Evolutionary conservation across 1,139 yeast genomes (phyloP).

Genomic region (Pichia kudriavzevii): DNA sequence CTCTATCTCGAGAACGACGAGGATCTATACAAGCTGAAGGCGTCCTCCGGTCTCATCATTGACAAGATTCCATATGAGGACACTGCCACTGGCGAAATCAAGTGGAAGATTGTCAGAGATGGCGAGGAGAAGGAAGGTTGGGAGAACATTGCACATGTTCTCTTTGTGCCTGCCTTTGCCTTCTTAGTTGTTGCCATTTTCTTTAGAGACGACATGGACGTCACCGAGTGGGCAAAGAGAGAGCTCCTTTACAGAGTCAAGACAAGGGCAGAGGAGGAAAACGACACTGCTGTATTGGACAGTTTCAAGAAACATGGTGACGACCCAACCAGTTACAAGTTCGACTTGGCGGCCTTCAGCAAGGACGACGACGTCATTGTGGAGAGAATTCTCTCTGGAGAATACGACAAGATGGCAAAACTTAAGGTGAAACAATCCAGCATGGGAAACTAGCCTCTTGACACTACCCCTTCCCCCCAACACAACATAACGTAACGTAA

Average conservation of each 20-base stretch:
- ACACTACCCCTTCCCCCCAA: too few relatives aligned
- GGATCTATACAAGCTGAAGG: slow-evolving; percentile 57
- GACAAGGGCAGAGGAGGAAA: slow-evolving; percentile 55
- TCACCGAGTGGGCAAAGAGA: slow-evolving; percentile 73
- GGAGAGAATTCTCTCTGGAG: slow-evolving; percentile 78
- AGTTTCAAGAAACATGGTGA: slow-evolving; percentile 35
- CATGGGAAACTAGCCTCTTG: slow-evolving; percentile 5
- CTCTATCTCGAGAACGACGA: slow-evolving; percentile 57
- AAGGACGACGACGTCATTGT: slow-evolving; percentile 74
- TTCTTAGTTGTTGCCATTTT: slow-evolving; percentile 37
- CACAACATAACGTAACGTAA: too few relatives aligned
- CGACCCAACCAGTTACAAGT: slow-evolving; percentile 43
- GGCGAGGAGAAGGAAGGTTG: slow-evolving; percentile 72
- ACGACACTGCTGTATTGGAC: slow-evolving; percentile 44
- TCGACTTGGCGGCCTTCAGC: slow-evolving; percentile 51
- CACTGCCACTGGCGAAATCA: slow-evolving; percentile 67
- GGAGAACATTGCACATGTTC: slow-evolving; percentile 67
- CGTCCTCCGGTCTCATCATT: slow-evolving; percentile 54
- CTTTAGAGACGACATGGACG: slow-evolving; percentile 35
- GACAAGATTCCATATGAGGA: slow-evolving; percentile 84
- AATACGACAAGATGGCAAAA: slow-evolving; percentile 72
- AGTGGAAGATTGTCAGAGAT: slow-evolving; percentile 74
- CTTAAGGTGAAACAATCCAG: slow-evolving; percentile 37
- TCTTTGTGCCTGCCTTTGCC: slow-evolving; percentile 60
- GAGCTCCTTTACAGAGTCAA: slow-evolving; percentile 75